Evolutionary conservation across 2,329 filamentous ascomycete species (phyloP).

Genomic region (Colletotrichum lini): DNA sequence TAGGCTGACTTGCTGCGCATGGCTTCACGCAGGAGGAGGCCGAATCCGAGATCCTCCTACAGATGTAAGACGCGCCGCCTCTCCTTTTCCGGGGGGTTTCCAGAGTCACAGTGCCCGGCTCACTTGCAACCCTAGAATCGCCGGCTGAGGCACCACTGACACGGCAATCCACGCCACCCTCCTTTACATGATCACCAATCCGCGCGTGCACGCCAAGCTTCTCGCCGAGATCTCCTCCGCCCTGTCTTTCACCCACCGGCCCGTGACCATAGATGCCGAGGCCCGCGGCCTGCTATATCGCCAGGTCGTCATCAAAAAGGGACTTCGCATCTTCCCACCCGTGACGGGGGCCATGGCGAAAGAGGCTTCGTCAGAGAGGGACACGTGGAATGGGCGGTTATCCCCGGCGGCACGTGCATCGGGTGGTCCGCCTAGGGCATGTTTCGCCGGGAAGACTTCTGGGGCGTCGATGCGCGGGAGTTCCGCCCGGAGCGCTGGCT

Average conservation of each 20-base stretch:
- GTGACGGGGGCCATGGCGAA: slow-evolving; percentile 54
- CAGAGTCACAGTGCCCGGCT: slow-evolving; percentile 11
- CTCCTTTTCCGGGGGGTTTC: background rate
- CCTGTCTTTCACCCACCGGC: slow-evolving; percentile 43
- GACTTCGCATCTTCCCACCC: slow-evolving; percentile 55
- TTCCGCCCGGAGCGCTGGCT: slow-evolving; percentile 57
- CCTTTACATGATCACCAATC: slow-evolving; percentile 52
- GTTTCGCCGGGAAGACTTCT: slow-evolving; percentile 52
- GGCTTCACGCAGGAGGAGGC: slow-evolving; percentile 55
- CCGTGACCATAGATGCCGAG: slow-evolving; percentile 50
- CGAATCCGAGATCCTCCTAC: slow-evolving; percentile 60
- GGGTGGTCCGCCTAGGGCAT: slow-evolving; percentile 53
- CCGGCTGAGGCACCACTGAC: slow-evolving; percentile 72
- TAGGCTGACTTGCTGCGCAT: slow-evolving; percentile 58
- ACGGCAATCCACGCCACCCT: slow-evolving; percentile 67
- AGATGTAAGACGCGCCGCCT: slow-evolving; percentile 47
- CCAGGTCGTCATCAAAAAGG: slow-evolving; percentile 66
- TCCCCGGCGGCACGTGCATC: slow-evolving; percentile 51
- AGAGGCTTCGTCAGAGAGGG: slow-evolving; percentile 16
- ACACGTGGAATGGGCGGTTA: slow-evolving; percentile 43
- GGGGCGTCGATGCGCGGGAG: slow-evolving; percentile 52
- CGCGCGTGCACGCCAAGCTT: slow-evolving; percentile 58
- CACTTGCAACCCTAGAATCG: slow-evolving; percentile 53
- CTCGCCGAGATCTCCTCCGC: slow-evolving; percentile 59
- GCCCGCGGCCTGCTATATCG: slow-evolving; percentile 59